Evolutionary conservation across 345 rosid genomes (phyloP), one percentile per base, ranked within the genome.

Genomic region (Citrus inodora): DNA sequence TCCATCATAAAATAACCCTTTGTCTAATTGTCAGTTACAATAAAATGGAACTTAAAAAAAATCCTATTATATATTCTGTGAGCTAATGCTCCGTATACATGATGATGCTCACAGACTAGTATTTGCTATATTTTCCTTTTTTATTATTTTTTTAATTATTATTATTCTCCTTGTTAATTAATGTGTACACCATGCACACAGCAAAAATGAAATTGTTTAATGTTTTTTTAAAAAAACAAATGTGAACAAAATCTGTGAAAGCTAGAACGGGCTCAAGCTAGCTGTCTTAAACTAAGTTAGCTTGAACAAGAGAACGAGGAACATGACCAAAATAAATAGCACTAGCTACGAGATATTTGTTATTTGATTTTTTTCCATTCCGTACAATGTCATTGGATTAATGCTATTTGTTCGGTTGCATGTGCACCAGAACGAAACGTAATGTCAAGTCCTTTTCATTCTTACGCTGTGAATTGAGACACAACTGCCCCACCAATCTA

Each of bases 401-500:
- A 4, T 53, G 19, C 22, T 17, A 4, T 16, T 53, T 53, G 58
- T 53, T 4, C 6, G 58, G 58, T 19, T 53, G 22, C 58, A 53
- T 16, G 58, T 28, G 70, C 71, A 60, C 27, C 11, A 74, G 6
- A 25, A 16, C 4, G 25, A 22, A 61, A 67, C 42, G 63, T 17
- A 80, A 27, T 9, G 9, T 1, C 9, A 13, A 46, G 5, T 46
- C 3, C 9, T 27, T 22, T 33, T 10, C 10, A 22, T n/a, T 25
- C 3, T 2, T 4, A 38, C 10, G 51, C 5, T 46, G 66, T 11
- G 8, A 5, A 17, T 2, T 3, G 55, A 77, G 61, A 68, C 84
- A 81, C 60, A 7, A 13, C n/a, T 48, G 67, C 67, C 75, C 78
- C 69, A 74, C 55, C 25, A 70, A 64, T 8, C 19, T 30, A 30